Conservation (phyloP, 31 red algal species). For the Odonthalia washingtoniensis region DNA sequence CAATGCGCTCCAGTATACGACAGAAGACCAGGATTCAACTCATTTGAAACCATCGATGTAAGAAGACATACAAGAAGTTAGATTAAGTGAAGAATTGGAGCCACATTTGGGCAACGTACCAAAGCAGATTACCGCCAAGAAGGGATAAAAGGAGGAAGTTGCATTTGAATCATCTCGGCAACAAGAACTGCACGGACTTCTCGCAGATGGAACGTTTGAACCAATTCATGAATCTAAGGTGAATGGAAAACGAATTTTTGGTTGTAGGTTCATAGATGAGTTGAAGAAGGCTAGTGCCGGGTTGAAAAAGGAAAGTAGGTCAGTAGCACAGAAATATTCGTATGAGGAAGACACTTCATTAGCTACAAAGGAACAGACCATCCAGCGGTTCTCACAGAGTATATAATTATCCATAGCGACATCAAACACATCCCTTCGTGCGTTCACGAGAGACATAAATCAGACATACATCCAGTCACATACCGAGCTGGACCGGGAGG, state of each 20-base stretch:
- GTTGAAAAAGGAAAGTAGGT: conserved; percentile 1
- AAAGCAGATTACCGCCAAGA: too few species aligned
- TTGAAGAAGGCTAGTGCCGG: background rate
- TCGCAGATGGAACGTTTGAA: background rate
- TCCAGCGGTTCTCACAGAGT: too few species aligned
- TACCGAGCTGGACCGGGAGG: background rate
- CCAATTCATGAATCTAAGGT: background rate
- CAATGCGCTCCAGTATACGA: background rate
- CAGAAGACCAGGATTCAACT: background rate
- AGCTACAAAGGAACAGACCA: too few species aligned
- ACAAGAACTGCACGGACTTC: background rate
- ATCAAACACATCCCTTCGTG: background rate
- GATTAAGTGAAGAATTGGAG: too few species aligned
- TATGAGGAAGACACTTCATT: background rate
- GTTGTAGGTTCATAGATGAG: background rate
- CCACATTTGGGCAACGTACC: too few species aligned
- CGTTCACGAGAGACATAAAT: conserved; percentile 13
- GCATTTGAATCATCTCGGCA: background rate
- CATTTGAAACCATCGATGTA: background rate
- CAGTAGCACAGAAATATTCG: background rate
- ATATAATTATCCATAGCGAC: conserved; percentile 10
- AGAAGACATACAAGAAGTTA: too few species aligned
- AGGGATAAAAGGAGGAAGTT: background rate
- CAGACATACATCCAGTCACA: conserved; percentile 28
- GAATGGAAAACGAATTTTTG: background rate